Conservation (phyloP, 2,329 filamentous ascomycete species). For the Botrytis porri region DNA sequence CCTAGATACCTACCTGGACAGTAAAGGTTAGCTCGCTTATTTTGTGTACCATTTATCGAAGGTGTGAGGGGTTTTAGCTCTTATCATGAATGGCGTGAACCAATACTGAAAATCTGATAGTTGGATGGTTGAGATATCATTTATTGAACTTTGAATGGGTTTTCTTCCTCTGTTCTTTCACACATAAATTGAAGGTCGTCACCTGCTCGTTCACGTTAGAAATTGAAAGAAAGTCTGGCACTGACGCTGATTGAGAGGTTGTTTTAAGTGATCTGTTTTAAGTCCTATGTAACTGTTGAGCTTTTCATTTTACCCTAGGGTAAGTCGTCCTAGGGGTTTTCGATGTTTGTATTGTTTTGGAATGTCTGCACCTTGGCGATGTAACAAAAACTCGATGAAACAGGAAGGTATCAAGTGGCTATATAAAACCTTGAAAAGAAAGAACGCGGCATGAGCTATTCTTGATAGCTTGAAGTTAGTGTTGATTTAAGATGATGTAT, state of each 20-base stretch:
- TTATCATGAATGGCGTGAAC: background rate
- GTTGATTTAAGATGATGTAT: background rate
- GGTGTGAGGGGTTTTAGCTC: background rate
- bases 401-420: background rate
- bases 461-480: background rate
- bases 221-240: too few relatives aligned
- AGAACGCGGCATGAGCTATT: background rate
- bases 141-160: background rate
- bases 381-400: background rate
- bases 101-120: background rate
- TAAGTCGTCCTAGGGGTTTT: background rate
- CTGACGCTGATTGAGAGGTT: too few relatives aligned
- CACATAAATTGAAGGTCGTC: background rate
- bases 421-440: background rate
- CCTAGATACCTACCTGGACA: background rate
- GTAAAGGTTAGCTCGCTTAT: background rate
- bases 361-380: background rate
- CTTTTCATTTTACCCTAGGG: too few relatives aligned
- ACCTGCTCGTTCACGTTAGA: background rate
- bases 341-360: background rate
- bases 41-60: background rate
- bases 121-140: background rate
- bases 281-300: too few relatives aligned
- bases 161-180: background rate
- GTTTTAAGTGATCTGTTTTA: too few relatives aligned